These are phyloP conservation scores for Vitis hybrid DNA, from an alignment of 177 flowering plant genomes.

Conservation along the genomic window DNA sequence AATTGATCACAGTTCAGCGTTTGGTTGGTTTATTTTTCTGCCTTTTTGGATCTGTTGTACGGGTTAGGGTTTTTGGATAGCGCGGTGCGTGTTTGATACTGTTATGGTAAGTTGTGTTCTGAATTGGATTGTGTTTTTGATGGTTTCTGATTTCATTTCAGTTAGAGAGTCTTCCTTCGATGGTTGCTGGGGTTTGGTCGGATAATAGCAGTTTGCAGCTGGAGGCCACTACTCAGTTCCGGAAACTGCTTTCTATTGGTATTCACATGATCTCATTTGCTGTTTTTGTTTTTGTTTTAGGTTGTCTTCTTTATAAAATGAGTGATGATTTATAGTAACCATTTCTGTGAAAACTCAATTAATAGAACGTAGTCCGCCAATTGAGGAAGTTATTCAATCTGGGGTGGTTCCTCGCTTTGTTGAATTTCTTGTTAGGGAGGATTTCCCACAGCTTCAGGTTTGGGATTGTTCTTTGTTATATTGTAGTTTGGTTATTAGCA, in stretches of 20 bases:
- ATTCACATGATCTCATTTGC: not conserved
- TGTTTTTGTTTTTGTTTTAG: not conserved
- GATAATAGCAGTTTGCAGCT: conserved; percentile 50
- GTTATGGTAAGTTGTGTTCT: not conserved
- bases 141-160: conserved; percentile 21
- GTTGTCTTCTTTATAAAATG: not conserved
- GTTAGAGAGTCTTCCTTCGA: conserved; percentile 72
- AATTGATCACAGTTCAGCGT: no score
- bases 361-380: conserved; percentile 54
- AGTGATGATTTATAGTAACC: not conserved
- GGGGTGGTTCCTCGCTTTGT: conserved; percentile 69
- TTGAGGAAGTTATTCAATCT: conserved; percentile 62
- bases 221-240: conserved; percentile 74
- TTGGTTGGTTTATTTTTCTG: no score
- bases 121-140: not conserved
- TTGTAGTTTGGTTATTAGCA: not conserved
- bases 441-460: conserved; percentile 58
- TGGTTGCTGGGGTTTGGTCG: conserved; percentile 72
- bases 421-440: conserved; percentile 51
- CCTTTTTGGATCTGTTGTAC: not conserved
- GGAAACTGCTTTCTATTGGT: no score
- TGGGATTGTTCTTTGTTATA: not conserved
- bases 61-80: not conserved
- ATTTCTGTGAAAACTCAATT: not conserved
- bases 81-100: no score